Conservation (phyloP, 257 asterid genomes). For the Vinca minor region DNA sequence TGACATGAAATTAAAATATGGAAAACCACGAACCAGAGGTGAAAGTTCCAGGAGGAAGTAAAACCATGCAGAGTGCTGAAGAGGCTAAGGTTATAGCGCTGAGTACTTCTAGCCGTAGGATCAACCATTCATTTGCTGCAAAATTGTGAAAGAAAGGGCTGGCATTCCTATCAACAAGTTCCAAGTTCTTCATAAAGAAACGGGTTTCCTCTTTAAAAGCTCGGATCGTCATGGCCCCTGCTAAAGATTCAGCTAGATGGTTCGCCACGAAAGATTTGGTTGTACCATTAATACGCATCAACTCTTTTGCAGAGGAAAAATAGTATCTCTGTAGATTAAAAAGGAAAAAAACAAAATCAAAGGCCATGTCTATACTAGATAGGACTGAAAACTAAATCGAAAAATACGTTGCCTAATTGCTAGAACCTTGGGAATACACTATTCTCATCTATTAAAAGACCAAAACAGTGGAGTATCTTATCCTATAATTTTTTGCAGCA, state of each 20-base stretch:
- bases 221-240: constrained; percentile 75
- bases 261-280: constrained; percentile 87
- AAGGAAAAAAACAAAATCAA: too few relatives aligned
- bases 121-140: constrained; percentile 92
- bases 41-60: constrained; percentile 82
- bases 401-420: neutral
- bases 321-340: constrained; percentile 57
- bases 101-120: constrained; percentile 66
- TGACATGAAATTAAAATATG: neutral
- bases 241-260: constrained; percentile 86
- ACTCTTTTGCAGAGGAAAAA: constrained; percentile 70
- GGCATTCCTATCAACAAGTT: constrained; percentile 66
- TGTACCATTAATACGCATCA: constrained; percentile 93
- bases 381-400: neutral
- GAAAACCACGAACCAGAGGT: constrained; percentile 49
- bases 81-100: constrained; percentile 75
- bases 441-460: too few relatives aligned
- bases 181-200: constrained; percentile 60
- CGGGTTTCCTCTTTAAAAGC: constrained; percentile 84
- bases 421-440: neutral
- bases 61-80: constrained; percentile 93
- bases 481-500: too few relatives aligned
- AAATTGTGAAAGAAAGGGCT: constrained; percentile 87
- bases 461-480: too few relatives aligned
- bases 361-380: constrained; percentile 9